Evolutionary conservation across 805 yeast species (phyloP).

Genomic region (Teunomyces funiuensis): DNA sequence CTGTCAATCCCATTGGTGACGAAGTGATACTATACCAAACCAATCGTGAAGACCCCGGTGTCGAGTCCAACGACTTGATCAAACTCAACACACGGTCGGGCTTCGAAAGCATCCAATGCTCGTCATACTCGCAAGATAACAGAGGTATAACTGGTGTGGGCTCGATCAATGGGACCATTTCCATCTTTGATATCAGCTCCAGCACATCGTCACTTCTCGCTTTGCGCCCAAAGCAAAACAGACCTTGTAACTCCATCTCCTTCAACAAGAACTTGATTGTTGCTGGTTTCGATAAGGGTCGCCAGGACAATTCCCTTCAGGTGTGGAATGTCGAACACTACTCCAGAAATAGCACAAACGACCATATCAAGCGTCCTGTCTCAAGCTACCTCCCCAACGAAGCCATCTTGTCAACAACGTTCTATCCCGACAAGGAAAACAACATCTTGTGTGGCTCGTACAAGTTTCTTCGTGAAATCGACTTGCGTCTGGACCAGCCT

Average conservation of each 20-base stretch:
- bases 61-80: conserved; percentile 50
- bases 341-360: conserved; percentile 44
- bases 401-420: conserved; percentile 65
- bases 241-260: conserved; percentile 75
- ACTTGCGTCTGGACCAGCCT: conserved; percentile 63
- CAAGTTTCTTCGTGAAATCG: conserved; percentile 76
- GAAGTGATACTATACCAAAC: conserved; percentile 69
- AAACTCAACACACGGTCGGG: conserved; percentile 58
- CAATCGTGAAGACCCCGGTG: conserved; percentile 41
- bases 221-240: conserved; percentile 59
- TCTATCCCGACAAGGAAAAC: conserved; percentile 56
- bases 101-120: conserved; percentile 66
- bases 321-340: conserved; percentile 77
- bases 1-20: conserved; percentile 78
- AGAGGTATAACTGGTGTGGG: conserved; percentile 73
- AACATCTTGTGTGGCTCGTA: conserved; percentile 72
- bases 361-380: conserved; percentile 52
- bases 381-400: conserved; percentile 69
- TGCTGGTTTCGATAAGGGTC: conserved; percentile 74
- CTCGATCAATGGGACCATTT: conserved; percentile 65
- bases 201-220: conserved; percentile 35
- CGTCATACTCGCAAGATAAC: conserved; percentile 55
- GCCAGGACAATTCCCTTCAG: conserved; percentile 73
- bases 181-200: conserved; percentile 58
- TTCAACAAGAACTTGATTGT: conserved; percentile 72